Percentiles rank a stretch among this genome's conserved stretches.
phyloP scores from a whole-genome alignment of 148 eudicot species.

The Hydrangea macrophylla region DNA sequence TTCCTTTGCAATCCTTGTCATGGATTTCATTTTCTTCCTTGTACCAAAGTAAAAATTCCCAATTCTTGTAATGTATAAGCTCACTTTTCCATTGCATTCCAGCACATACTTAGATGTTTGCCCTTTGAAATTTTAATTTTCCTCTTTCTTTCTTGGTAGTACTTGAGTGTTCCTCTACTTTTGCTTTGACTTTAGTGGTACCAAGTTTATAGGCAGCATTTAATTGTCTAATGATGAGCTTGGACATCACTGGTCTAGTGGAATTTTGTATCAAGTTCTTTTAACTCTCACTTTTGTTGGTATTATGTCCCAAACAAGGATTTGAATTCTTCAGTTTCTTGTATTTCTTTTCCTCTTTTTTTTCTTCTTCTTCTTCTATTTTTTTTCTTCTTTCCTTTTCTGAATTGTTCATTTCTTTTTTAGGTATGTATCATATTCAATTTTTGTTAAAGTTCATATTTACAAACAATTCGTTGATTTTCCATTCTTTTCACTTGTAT shows the following conservation, averaged over 20 bases:
- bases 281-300: not conserved
- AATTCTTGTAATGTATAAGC: not conserved
- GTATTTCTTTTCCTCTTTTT: not conserved
- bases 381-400: no score
- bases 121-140: not conserved
- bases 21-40: not conserved
- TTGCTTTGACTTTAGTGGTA: not conserved
- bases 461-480: not conserved
- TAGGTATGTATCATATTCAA: no score
- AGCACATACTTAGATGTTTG: not conserved
- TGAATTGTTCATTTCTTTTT: no score
- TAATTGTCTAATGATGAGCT: conserved; percentile 10
- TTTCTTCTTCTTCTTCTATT: not conserved
- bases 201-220: not conserved
- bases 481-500: not conserved
- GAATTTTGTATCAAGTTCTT: not conserved
- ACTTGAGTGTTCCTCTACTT: conserved; percentile 5
- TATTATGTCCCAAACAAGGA: not conserved
- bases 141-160: not conserved
- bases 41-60: not conserved
- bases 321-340: not conserved
- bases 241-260: not conserved
- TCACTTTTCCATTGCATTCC: not conserved
- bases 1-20: conserved; percentile 9
- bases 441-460: not conserved